Evolutionary conservation across 495 filamentous ascomycete genomes (phyloP).

Genomic region (Aspergillus saccharolyticus): DNA sequence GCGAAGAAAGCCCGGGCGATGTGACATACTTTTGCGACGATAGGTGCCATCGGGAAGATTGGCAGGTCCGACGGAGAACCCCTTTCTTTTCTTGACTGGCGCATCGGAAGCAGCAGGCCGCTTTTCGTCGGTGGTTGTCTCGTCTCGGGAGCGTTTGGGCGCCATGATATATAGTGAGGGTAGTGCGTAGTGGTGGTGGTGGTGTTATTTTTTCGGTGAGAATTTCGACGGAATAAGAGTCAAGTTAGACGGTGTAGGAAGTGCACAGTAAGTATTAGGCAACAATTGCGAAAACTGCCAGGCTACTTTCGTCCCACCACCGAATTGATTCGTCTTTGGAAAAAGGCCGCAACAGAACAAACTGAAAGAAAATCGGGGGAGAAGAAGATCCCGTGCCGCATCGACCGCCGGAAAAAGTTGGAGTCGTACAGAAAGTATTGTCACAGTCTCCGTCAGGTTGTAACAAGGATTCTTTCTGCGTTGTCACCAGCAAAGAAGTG

Average conservation of each 20-base stretch:
- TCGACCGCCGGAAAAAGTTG: not conserved
- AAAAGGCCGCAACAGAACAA: conserved; percentile 1
- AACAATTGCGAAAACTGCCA: not conserved
- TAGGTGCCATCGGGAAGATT: conserved; percentile 91
- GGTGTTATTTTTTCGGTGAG: not conserved
- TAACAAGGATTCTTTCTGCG: not conserved
- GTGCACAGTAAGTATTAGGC: not conserved
- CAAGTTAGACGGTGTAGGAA: not conserved
- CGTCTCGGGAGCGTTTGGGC: conserved; percentile 56
- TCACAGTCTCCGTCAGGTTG: not conserved
- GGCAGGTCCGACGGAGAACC: conserved; percentile 78
- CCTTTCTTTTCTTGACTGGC: conserved; percentile 53
- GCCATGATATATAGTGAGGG: conserved; percentile 46
- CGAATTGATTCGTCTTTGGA: not conserved
- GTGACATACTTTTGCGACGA: conserved; percentile 71
- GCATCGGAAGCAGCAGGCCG: conserved; percentile 36
- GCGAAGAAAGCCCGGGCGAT: too few relatives aligned
- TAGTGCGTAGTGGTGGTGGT: not conserved
- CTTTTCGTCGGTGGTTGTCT: conserved; percentile 31
- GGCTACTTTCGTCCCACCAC: not conserved
- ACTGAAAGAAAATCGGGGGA: not conserved
- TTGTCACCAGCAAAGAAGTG: not conserved
- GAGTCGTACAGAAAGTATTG: not conserved
- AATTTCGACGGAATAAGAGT: too few relatives aligned
- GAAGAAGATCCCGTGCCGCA: not conserved